Conservation (phyloP, 306 rosid genomes). For the Pyrus bretschneideri region DNA sequence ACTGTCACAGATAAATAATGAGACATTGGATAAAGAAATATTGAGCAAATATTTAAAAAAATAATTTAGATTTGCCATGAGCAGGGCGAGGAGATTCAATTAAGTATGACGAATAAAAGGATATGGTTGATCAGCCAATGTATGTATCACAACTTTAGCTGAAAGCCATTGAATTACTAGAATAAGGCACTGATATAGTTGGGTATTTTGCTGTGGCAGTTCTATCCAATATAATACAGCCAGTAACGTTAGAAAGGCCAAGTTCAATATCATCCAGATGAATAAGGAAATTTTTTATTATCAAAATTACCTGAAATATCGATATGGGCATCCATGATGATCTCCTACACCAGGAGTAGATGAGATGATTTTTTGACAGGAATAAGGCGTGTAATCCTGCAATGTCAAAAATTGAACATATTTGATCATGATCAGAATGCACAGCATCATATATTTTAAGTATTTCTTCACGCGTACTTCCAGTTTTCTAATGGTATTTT, state of each 20-base stretch:
- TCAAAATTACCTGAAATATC: conserved; percentile 73
- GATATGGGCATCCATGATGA: conserved; percentile 99
- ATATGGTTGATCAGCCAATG: not conserved
- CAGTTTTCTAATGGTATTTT: not conserved
- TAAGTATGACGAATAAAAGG: not conserved
- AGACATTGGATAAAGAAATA: not conserved
- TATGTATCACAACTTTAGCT: not conserved
- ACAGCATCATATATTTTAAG: not conserved
- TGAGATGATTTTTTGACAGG: conserved; percentile 74
- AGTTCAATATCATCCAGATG: not conserved
- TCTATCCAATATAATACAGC: not conserved
- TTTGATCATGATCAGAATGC: conserved; percentile 12
- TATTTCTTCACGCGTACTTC: not conserved
- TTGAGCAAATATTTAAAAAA: not conserved
- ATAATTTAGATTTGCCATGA: not conserved
- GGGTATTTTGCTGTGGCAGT: not conserved
- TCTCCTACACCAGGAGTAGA: conserved; percentile 89
- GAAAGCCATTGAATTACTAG: not conserved
- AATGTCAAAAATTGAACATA: not conserved
- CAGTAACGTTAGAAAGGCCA: not conserved
- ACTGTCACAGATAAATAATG: conserved; percentile 35
- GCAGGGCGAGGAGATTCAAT: not conserved
- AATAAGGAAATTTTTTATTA: conserved; percentile 1
- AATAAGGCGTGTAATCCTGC: conserved; percentile 89
- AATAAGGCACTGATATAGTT: not conserved